Base-by-base conservation (phyloP, 2,329 filamentous ascomycete genomes). In the Atkinsonella texensis region DNA sequence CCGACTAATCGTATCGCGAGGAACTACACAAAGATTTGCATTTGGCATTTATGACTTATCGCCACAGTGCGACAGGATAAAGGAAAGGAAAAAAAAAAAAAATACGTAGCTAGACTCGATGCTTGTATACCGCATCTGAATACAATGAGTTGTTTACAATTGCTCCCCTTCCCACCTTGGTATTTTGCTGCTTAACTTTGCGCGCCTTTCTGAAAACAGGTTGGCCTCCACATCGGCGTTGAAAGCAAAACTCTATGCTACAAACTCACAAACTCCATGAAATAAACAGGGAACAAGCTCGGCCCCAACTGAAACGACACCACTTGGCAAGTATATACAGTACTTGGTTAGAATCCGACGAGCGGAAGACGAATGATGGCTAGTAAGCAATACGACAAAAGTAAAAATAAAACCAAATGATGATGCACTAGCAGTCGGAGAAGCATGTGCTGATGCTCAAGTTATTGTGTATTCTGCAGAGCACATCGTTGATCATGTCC, bases 91-190 rank as follows among this genome's bases (percentile, higher is more conserved):
- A 2, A 2, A 11, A 20, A 49, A 46, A 40, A 11, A 12, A 12
- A 23, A n/a, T 31, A 39, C 44, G 31, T 54, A 52, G 50, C 42
- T 54, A 52, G 33, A 45, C 43, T 28, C 32, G 32, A 46, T 42
- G 49, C 46, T 46, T 46, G 23, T 50, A 38, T 40, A 40, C 12
- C 12, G 40, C 45, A 48, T 46, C 33, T 28, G 40, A 46, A 46
- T 38, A 33, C 20, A 43, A 32, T 44, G 39, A 51, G 38, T 48
- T 38, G n/a, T 52, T 48, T 28, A 47, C 38, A 35, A 8, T 9
- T 39, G 17, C 7, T 13, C 5, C 17, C 8, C 20, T 18, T 28
- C 3, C 15, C 10, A 23, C 32, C 13, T 18, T 38, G 48, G 28
- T 17, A 35, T n/a, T 15, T 18, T 18, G 39, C 48, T 13, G 44